Evolutionary conservation across 2,329 filamentous ascomycete species (phyloP).

Genomic region (Talaromyces sp.): DNA sequence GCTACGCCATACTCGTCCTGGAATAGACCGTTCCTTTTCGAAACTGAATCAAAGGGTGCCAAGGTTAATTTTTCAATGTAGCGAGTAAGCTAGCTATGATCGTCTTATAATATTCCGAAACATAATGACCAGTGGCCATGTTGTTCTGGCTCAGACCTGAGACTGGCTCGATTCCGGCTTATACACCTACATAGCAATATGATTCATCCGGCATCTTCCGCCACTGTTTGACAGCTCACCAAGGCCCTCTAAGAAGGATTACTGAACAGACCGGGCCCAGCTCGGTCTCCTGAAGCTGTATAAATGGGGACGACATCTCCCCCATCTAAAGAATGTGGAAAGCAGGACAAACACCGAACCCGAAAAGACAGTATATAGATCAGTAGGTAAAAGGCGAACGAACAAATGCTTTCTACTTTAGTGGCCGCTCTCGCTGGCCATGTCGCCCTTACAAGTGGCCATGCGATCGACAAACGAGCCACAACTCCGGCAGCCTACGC

Average conservation of each 20-base stretch:
- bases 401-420: constrained; percentile 7
- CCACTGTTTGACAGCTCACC: background rate
- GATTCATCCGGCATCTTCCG: background rate
- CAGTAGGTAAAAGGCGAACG: background rate
- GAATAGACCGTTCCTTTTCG: background rate
- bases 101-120: background rate
- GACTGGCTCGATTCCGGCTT: background rate
- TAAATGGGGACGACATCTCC: background rate
- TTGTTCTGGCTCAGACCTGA: background rate
- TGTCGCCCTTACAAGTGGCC: constrained; percentile 1
- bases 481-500: constrained; percentile 9
- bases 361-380: background rate
- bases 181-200: background rate
- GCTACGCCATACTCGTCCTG: background rate
- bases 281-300: background rate
- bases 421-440: constrained; percentile 6
- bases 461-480: constrained; percentile 4
- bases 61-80: background rate
- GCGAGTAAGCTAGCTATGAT: background rate
- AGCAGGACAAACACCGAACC: too few species aligned
- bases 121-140: background rate
- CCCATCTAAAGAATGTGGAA: background rate
- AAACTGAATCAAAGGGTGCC: background rate
- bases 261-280: background rate
- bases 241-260: background rate